Evolutionary conservation across 805 yeast genomes (phyloP).

Genomic region (Candida incommunis): DNA sequence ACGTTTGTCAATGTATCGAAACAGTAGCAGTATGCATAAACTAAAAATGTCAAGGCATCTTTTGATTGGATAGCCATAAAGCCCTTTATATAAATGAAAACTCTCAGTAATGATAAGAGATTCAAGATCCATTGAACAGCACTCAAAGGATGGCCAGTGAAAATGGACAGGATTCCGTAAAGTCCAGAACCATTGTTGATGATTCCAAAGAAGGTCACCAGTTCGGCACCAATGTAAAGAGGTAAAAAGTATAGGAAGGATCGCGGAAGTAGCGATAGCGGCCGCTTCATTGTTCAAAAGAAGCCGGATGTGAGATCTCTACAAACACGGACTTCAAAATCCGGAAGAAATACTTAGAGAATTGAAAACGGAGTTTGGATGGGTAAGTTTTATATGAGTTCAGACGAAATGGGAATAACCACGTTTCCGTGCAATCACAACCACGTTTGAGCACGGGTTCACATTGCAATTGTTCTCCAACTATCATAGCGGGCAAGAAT

Average conservation of each 20-base stretch:
- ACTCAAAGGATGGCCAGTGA: slow-evolving; percentile 76
- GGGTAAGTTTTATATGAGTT: too few relatives aligned
- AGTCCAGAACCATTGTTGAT: slow-evolving; percentile 82
- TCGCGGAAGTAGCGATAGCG: slow-evolving; percentile 21
- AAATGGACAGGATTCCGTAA: slow-evolving; percentile 71
- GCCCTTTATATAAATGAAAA: slow-evolving; percentile 56
- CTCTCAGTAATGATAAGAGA: slow-evolving; percentile 42
- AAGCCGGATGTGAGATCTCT: too few relatives aligned
- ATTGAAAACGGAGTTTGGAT: too few relatives aligned
- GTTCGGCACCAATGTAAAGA: slow-evolving; percentile 75
- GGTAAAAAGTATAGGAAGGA: slow-evolving; percentile 62
- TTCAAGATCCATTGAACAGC: slow-evolving; percentile 75
- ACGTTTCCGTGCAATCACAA: too few relatives aligned
- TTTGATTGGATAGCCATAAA: slow-evolving; percentile 36
- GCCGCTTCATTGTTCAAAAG: slow-evolving; percentile 5
- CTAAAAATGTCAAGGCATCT: slow-evolving; percentile 44
- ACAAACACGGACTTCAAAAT: too few relatives aligned
- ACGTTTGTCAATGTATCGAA: slow-evolving; percentile 55
- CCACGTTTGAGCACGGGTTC: too few relatives aligned
- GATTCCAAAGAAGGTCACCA: slow-evolving; percentile 58
- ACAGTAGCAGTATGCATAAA: slow-evolving; percentile 47
- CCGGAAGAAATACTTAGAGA: too few relatives aligned
- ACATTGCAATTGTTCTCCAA: too few relatives aligned
- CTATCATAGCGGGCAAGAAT: too few relatives aligned
- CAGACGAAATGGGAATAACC: too few relatives aligned